These are phyloP conservation scores for Xylariaceae sp. DNA, from an alignment of 2,329 filamentous ascomycete genomes.

Conservation along the genomic window DNA sequence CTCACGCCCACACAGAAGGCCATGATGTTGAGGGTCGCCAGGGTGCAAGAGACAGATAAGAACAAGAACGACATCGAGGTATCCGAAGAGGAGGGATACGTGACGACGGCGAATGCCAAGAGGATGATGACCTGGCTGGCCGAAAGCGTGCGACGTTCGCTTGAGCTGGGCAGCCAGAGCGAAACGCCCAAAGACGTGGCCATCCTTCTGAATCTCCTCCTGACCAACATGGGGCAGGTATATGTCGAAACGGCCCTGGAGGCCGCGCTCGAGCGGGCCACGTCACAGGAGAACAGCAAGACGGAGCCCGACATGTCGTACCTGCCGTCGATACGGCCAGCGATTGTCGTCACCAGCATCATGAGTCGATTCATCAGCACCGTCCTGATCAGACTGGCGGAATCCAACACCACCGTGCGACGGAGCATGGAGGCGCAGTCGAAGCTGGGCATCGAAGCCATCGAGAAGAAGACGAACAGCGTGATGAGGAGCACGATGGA, in stretches of 20 bases:
- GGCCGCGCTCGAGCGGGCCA: conserved; percentile 67
- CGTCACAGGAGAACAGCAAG: conserved; percentile 71
- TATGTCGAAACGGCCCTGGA: conserved; percentile 63
- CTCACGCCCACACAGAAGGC: conserved; percentile 81
- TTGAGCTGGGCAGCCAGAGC: conserved; percentile 80
- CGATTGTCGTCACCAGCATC: conserved; percentile 84
- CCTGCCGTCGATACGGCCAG: conserved; percentile 69
- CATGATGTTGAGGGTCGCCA: conserved; percentile 85
- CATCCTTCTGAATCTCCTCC: conserved; percentile 73
- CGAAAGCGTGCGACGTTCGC: conserved; percentile 82
- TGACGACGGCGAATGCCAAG: conserved; percentile 85
- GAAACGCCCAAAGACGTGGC: conserved; percentile 95
- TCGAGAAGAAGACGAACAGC: conserved; percentile 75
- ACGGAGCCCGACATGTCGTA: conserved; percentile 84
- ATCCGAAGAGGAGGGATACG: conserved; percentile 77
- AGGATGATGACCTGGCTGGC: conserved; percentile 97
- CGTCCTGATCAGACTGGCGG: conserved; percentile 82
- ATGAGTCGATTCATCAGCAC: conserved; percentile 90
- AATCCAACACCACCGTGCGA: conserved; percentile 83
- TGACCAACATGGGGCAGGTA: conserved; percentile 83
- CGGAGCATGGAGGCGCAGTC: conserved; percentile 84
- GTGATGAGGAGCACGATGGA: conserved; percentile 54
- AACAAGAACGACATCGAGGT: conserved; percentile 86
- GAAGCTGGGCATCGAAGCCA: conserved; percentile 64
- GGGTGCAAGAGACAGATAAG: conserved; percentile 68